A percentile compares a stretch with the other conserved stretches of the same genome.
These are phyloP conservation scores for Citeromyces siamensis DNA, from an alignment of 1,139 yeast genomes.

Conservation along the genomic window DNA sequence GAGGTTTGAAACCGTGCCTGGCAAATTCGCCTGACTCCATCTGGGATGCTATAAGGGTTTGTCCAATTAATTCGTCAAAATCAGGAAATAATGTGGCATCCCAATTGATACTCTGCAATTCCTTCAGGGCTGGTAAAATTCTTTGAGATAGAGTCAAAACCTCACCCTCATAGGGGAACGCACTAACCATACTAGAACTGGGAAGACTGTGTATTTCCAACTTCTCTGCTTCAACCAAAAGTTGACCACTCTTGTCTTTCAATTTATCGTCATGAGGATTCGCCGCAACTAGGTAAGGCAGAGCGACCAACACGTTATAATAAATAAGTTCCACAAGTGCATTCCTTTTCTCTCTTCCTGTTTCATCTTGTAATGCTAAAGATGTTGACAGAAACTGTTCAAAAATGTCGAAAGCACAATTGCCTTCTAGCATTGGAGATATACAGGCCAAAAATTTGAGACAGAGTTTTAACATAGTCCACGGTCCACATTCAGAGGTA, in stretches of 20 bases:
- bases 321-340: slow-evolving; percentile 62
- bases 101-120: slow-evolving; percentile 17
- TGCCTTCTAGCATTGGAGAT: slow-evolving; percentile 42
- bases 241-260: slow-evolving; percentile 25
- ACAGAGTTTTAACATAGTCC: slow-evolving; percentile 60
- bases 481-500: slow-evolving; percentile 37
- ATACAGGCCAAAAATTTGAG: slow-evolving; percentile 60
- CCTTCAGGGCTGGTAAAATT: slow-evolving; percentile 40
- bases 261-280: slow-evolving; percentile 22
- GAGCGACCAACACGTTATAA: slow-evolving; percentile 47
- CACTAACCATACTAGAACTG: not conserved
- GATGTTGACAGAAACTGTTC: slow-evolving; percentile 44
- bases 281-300: slow-evolving; percentile 57
- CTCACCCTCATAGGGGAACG: slow-evolving; percentile 1
- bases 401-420: slow-evolving; percentile 37
- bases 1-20: slow-evolving; percentile 27
- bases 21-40: slow-evolving; percentile 16
- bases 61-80: slow-evolving; percentile 5
- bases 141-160: slow-evolving; percentile 30
- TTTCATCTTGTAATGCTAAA: slow-evolving; percentile 35
- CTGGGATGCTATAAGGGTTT: slow-evolving; percentile 9
- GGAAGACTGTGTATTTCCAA: slow-evolving; percentile 17
- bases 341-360: slow-evolving; percentile 24
- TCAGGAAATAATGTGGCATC: slow-evolving; percentile 12
- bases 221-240: slow-evolving; percentile 31